Percentiles rank a stretch among this genome's conserved stretches.
Conservation (phyloP, 2,329 filamentous ascomycete genomes). For the Bisporella sp. region DNA sequence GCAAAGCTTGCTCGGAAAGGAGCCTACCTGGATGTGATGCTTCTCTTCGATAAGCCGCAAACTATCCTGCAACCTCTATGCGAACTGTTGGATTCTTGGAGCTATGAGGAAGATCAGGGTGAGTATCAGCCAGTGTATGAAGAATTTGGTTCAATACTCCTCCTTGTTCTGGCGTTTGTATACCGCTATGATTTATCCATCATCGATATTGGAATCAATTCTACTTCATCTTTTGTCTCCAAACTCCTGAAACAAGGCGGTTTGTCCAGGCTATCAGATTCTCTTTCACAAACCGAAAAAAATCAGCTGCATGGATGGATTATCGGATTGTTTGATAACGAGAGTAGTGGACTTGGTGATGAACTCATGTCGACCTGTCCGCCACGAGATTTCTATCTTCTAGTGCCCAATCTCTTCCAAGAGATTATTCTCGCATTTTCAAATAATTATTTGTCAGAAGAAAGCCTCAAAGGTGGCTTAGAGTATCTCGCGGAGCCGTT, state of each 20-base stretch:
- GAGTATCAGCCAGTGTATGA: constrained; percentile 84
- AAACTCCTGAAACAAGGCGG: constrained; percentile 57
- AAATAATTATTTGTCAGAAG: constrained; percentile 57
- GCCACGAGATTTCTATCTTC: constrained; percentile 74
- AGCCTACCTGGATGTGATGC: constrained; percentile 63
- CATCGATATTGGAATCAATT: constrained; percentile 54
- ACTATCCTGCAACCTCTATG: constrained; percentile 69
- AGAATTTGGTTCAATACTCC: constrained; percentile 71
- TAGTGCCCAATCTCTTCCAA: constrained; percentile 70
- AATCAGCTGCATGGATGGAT: constrained; percentile 69
- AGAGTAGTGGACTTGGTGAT: constrained; percentile 67
- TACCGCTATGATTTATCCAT: constrained; percentile 64
- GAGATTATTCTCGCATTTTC: constrained; percentile 66
- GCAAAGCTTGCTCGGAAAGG: constrained; percentile 67
- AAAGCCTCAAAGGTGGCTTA: constrained; percentile 65
- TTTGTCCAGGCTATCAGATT: constrained; percentile 47
- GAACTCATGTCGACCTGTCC: constrained; percentile 77
- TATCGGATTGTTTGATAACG: constrained; percentile 67
- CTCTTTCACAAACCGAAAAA: constrained; percentile 56
- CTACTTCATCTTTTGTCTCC: constrained; percentile 59
- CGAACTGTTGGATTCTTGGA: constrained; percentile 70
- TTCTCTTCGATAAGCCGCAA: constrained; percentile 66
- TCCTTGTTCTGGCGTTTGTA: constrained; percentile 68
- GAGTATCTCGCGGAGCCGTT: constrained; percentile 79
- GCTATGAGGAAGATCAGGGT: constrained; percentile 74